A percentile compares a stretch with the other conserved stretches of the same genome.
Evolutionary conservation across 1,139 yeast genomes (phyloP).

Genomic region (Blastobotrys malaysiensis): DNA sequence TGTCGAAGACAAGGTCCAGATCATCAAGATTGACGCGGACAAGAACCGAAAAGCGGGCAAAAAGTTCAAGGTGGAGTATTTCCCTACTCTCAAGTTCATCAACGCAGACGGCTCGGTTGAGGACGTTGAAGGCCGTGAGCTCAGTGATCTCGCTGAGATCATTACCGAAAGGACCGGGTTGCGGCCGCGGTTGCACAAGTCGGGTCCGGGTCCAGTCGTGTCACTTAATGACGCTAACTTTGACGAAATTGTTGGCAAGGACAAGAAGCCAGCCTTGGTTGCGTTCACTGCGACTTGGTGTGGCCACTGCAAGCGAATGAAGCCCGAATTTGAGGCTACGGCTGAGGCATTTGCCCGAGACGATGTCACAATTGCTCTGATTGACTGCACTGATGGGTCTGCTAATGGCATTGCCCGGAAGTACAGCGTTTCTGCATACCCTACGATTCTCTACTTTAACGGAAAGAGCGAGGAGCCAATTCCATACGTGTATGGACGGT

Average conservation of each 20-base stretch:
- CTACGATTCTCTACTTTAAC: slow-evolving; percentile 49
- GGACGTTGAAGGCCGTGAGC: slow-evolving; percentile 36
- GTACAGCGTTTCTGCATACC: slow-evolving; percentile 45
- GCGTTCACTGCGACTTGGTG: slow-evolving; percentile 75
- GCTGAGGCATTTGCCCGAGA: slow-evolving; percentile 45
- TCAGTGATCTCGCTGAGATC: slow-evolving; percentile 41
- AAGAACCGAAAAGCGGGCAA: slow-evolving; percentile 49
- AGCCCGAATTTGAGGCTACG: slow-evolving; percentile 59
- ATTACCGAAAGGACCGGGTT: slow-evolving; percentile 47
- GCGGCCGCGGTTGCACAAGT: slow-evolving; percentile 24
- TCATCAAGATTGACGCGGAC: slow-evolving; percentile 62
- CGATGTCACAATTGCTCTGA: slow-evolving; percentile 45
- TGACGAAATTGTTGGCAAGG: slow-evolving; percentile 20
- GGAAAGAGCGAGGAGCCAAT: slow-evolving; percentile 38
- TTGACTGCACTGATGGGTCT: slow-evolving; percentile 43
- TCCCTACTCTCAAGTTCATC: slow-evolving; percentile 59
- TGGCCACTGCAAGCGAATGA: slow-evolving; percentile 64
- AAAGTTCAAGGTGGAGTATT: slow-evolving; percentile 54
- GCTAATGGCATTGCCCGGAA: slow-evolving; percentile 40
- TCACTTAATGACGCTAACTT: slow-evolving; percentile 31
- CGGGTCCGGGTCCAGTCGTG: slow-evolving; percentile 38
- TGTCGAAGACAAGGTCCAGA: slow-evolving; percentile 42
- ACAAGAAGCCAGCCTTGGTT: slow-evolving; percentile 30
- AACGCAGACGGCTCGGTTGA: slow-evolving; percentile 33
- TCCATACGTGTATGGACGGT: slow-evolving; percentile 44